These are phyloP conservation scores for Mucor circinelloides DNA, from an alignment of 371 early-diverging fungal genomes.

Conservation along the genomic window DNA sequence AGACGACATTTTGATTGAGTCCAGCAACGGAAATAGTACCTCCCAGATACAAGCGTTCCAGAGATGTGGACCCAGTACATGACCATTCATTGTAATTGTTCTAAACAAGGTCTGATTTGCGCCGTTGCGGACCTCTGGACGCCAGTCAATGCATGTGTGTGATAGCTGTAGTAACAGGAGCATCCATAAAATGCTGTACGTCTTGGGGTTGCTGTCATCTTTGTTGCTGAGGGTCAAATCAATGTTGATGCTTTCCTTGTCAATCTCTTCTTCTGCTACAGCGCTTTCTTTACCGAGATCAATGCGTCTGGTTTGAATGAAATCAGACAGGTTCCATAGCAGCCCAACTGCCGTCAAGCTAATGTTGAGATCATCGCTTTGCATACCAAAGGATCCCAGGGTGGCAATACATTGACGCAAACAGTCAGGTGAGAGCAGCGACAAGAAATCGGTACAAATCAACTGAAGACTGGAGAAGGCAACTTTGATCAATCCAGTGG, in stretches of 20 bases:
- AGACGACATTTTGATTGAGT: slow-evolving; percentile 68
- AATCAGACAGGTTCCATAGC: slow-evolving; percentile 89
- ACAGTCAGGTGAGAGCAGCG: slow-evolving; percentile 74
- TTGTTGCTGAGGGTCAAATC: slow-evolving; percentile 43
- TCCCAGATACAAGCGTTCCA: slow-evolving; percentile 92
- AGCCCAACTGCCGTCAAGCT: slow-evolving; percentile 91
- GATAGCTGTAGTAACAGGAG: slow-evolving; percentile 81
- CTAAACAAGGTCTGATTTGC: slow-evolving; percentile 95
- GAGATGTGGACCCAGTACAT: slow-evolving; percentile 62
- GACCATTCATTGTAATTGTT: slow-evolving; percentile 87
- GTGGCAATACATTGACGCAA: slow-evolving; percentile 84
- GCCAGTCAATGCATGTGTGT: slow-evolving; percentile 79
- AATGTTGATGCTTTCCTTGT: slow-evolving; percentile 39
- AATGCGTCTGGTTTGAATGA: slow-evolving; percentile 71
- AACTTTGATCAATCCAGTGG: slow-evolving; percentile 70
- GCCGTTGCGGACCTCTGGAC: slow-evolving; percentile 94
- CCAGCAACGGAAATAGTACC: slow-evolving; percentile 88
- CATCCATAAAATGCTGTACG: slow-evolving; percentile 83
- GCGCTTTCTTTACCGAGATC: slow-evolving; percentile 39
- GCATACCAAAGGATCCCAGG: slow-evolving; percentile 81
- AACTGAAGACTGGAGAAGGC: slow-evolving; percentile 94
- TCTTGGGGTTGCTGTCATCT: slow-evolving; percentile 38
- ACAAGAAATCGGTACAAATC: slow-evolving; percentile 94
- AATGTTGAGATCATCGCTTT: slow-evolving; percentile 93
- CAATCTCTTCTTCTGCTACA: slow-evolving; percentile 23